Conservation (phyloP, 1,139 yeast genomes). For the Tardiomyces blankii region DNA sequence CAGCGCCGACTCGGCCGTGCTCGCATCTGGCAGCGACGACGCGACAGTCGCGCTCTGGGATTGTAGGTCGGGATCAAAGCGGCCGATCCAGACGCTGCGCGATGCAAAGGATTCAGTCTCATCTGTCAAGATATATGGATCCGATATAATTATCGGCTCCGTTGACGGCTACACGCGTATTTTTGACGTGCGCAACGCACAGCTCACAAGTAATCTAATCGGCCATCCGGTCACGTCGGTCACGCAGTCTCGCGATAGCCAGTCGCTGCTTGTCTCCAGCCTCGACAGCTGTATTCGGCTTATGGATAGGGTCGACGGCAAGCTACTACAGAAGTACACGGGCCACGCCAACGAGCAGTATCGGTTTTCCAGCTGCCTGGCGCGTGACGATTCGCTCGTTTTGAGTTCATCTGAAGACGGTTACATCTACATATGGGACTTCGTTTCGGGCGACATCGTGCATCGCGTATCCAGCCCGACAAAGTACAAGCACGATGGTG, state of each 20-base stretch:
- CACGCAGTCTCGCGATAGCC: constrained; percentile 11
- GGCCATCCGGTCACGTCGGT: constrained; percentile 24
- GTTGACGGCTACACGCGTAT: constrained; percentile 25
- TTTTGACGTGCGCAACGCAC: constrained; percentile 26
- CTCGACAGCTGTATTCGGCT: constrained; percentile 20
- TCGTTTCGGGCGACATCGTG: constrained; percentile 44
- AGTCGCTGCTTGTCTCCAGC: constrained; percentile 17
- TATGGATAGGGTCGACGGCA: constrained; percentile 19
- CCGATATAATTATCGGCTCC: constrained; percentile 25
- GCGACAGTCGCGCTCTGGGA: constrained; percentile 29
- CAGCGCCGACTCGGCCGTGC: constrained; percentile 18
- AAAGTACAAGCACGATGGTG: neutral
- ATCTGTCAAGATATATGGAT: constrained; percentile 15
- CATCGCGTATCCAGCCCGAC: constrained; percentile 2
- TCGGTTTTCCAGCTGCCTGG: constrained; percentile 16
- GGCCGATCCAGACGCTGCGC: constrained; percentile 24
- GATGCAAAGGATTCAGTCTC: constrained; percentile 28
- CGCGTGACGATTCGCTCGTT: constrained; percentile 52
- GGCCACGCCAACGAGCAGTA: constrained; percentile 22
- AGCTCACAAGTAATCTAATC: constrained; percentile 18
- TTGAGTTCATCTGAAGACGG: constrained; percentile 90
- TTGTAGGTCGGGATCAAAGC: constrained; percentile 13
- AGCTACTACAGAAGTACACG: constrained; percentile 15
- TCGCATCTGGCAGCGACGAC: constrained; percentile 26
- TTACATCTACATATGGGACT: constrained; percentile 78